A percentile compares a stretch with the other conserved stretches of the same genome.
These are phyloP conservation scores for Pseudonitzschia pungens DNA, from an alignment of 108 stramenopile genomes.

Conservation along the genomic window DNA sequence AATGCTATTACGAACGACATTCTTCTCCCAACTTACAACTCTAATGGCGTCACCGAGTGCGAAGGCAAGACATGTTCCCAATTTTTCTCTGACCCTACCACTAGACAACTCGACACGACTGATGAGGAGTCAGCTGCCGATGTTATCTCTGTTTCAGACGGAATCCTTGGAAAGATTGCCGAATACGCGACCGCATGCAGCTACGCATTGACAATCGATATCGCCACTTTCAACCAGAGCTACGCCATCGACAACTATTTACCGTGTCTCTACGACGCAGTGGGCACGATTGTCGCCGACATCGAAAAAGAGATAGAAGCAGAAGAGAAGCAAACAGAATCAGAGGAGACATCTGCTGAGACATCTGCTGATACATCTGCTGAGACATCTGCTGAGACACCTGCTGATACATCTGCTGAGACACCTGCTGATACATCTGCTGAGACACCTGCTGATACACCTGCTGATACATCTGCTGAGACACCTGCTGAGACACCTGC, in stretches of 20 bases:
- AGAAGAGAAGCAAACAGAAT: neutral
- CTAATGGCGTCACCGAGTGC: too few relatives aligned
- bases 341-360: too few relatives aligned
- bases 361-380: too few relatives aligned
- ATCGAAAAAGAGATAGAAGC: neutral
- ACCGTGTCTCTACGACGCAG: neutral
- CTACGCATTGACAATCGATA: neutral
- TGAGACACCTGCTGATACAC: too few relatives aligned
- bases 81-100: neutral
- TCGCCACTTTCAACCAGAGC: neutral
- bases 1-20: neutral
- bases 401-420: too few relatives aligned
- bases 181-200: neutral
- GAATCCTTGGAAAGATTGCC: neutral
- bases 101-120: neutral
- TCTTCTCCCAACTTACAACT: neutral
- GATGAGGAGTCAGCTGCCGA: neutral
- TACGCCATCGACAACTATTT: neutral
- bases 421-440: too few relatives aligned
- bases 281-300: conserved; percentile 1
- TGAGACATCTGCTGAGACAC: too few relatives aligned
- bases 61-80: neutral
- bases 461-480: too few relatives aligned
- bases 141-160: neutral
- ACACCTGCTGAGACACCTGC: too few relatives aligned